phyloP scores from a whole-genome alignment of 176 grass and related monocot species.

The Canna indica region DNA sequence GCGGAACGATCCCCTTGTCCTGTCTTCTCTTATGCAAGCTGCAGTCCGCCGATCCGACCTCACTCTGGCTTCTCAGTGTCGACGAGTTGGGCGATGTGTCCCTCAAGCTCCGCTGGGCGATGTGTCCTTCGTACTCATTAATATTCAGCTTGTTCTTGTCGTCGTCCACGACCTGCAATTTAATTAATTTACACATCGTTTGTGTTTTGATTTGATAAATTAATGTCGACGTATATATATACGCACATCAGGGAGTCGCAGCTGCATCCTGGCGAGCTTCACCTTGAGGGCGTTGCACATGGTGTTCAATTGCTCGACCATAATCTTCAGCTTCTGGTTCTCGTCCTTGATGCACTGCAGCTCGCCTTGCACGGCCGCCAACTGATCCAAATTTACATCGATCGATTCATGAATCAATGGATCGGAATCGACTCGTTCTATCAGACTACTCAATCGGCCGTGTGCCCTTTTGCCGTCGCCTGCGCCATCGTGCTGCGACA shows the following conservation, averaged over 20 bases:
- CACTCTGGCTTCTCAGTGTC: constrained; percentile 27
- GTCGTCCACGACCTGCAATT: too few species aligned
- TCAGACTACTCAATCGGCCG: too few species aligned
- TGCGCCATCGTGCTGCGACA: too few species aligned
- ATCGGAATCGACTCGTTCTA: too few species aligned
- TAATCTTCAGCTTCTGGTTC: constrained; percentile 68
- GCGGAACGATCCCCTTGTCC: not conserved
- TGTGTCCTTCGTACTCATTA: not conserved
- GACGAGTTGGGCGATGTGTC: constrained; percentile 60
- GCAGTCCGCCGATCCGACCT: too few species aligned
- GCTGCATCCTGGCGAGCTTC: constrained; percentile 59
- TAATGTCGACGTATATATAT: too few species aligned
- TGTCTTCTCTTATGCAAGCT: too few species aligned
- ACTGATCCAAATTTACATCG: constrained; percentile 13
- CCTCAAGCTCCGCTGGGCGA: constrained; percentile 32
- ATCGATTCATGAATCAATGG: not conserved
- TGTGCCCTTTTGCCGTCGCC: too few species aligned
- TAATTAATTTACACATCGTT: too few species aligned
- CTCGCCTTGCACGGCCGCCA: constrained; percentile 52
- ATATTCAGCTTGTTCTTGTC: too few species aligned
- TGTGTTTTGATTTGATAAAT: too few species aligned
- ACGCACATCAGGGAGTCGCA: too few species aligned
- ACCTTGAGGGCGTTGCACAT: constrained; percentile 74
- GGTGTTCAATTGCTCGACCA: constrained; percentile 55
- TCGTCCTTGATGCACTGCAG: constrained; percentile 68